phyloP scores from a whole-genome alignment of 2,329 filamentous ascomycete genomes.

The Byssochlamys sp. region DNA sequence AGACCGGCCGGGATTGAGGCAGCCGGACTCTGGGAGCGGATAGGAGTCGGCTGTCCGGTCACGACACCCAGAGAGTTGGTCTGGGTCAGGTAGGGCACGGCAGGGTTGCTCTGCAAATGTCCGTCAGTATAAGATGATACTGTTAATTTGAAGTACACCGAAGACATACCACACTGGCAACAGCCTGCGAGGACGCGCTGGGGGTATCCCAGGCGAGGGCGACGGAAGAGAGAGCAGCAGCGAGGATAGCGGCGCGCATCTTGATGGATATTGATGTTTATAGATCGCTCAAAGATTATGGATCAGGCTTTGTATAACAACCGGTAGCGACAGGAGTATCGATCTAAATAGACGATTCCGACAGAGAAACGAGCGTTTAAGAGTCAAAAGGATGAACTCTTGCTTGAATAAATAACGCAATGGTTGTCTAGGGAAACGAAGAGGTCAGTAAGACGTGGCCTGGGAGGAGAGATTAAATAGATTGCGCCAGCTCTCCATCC shows the following conservation, averaged over 20 bases:
- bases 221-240: constrained; percentile 31
- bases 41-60: constrained; percentile 35
- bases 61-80: constrained; percentile 43
- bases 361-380: background rate
- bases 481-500: background rate
- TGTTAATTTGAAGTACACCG: background rate
- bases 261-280: constrained; percentile 15
- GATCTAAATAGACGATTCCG: background rate
- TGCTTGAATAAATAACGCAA: background rate
- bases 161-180: constrained; percentile 3
- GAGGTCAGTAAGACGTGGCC: background rate
- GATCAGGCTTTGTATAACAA: background rate
- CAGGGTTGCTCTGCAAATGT: constrained; percentile 29
- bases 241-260: constrained; percentile 40
- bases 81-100: constrained; percentile 36
- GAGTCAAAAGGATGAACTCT: background rate
- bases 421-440: constrained; percentile 2
- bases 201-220: background rate
- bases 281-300: background rate
- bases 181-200: background rate
- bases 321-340: background rate
- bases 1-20: constrained; percentile 36
- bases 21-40: constrained; percentile 25
- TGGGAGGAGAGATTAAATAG: background rate
- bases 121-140: constrained; percentile 3